A percentile compares a stretch with the other conserved stretches of the same genome.
phyloP scores from a whole-genome alignment of 2,329 filamentous ascomycete species.

The Alternaria arborescens region DNA sequence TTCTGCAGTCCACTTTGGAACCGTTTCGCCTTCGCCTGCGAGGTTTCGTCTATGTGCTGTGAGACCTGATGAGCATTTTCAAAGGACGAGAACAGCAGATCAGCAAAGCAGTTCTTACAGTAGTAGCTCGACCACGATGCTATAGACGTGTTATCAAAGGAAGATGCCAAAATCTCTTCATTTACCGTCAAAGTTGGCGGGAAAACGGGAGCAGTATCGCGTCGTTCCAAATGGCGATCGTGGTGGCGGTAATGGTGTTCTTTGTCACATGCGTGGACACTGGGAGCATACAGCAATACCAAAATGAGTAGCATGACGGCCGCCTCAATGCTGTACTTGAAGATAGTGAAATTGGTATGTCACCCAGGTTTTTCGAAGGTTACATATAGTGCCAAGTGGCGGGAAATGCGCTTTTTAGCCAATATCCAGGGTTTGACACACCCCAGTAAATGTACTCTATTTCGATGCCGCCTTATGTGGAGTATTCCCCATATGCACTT shows the following conservation, averaged over 20 bases:
- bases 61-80: background rate
- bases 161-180: conserved; percentile 49
- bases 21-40: conserved; percentile 42
- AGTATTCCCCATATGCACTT: background rate
- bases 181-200: conserved; percentile 43
- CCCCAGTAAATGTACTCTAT: background rate
- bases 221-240: conserved; percentile 33
- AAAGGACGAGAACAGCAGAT: background rate
- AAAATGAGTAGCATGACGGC: background rate
- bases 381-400: background rate
- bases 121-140: conserved; percentile 49
- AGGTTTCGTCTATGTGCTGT: conserved; percentile 39
- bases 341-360: background rate
- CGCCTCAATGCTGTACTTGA: no score
- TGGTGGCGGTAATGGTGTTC: conserved; percentile 14
- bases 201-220: conserved; percentile 32
- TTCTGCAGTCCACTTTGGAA: conserved; percentile 51
- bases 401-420: conserved; percentile 2
- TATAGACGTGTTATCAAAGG: conserved; percentile 52
- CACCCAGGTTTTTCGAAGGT: background rate
- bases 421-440: background rate
- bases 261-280: conserved; percentile 5
- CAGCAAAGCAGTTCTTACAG: conserved; percentile 18
- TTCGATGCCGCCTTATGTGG: background rate
- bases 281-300: background rate